Evolutionary conservation across 805 yeast species (phyloP).

Genomic region (Limtongia smithiae): DNA sequence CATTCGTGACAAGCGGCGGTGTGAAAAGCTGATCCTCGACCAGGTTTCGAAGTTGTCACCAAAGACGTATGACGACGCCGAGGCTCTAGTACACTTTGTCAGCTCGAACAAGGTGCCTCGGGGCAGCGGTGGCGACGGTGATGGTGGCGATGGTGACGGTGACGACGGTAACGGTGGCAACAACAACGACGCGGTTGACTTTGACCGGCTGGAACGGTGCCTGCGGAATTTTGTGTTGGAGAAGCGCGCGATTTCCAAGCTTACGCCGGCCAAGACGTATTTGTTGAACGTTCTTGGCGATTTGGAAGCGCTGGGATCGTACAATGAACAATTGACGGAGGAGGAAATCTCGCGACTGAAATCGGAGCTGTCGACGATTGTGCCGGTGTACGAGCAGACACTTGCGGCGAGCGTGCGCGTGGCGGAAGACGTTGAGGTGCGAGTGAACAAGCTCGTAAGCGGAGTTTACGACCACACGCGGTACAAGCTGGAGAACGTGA

Average conservation of each 20-base stretch:
- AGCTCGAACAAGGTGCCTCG: conserved; percentile 54
- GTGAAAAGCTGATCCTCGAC: conserved; percentile 70
- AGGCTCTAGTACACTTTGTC: conserved; percentile 92
- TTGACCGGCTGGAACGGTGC: conserved; percentile 80
- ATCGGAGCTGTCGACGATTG: conserved; percentile 52
- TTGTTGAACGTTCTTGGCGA: conserved; percentile 67
- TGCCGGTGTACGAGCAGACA: conserved; percentile 60
- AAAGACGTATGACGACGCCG: conserved; percentile 80
- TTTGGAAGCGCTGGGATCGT: conserved; percentile 52
- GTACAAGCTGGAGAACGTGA: conserved; percentile 48
- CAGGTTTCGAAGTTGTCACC: conserved; percentile 86
- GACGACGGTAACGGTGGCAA: conserved; percentile 30
- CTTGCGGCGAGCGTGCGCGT: conserved; percentile 52
- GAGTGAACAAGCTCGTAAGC: conserved; percentile 59
- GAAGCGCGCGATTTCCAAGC: conserved; percentile 81
- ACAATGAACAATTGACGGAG: conserved; percentile 56
- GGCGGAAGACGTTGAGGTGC: conserved; percentile 55
- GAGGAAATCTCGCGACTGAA: conserved; percentile 48
- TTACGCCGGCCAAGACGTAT: conserved; percentile 91
- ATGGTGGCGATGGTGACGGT: conserved; percentile 35
- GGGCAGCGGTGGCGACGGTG: conserved; percentile 41
- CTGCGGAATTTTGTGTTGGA: conserved; percentile 82
- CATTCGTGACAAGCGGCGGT: conserved; percentile 74
- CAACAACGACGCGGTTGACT: conserved; percentile 41
- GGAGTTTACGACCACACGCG: conserved; percentile 61